Evolutionary conservation across 2,329 filamentous ascomycete species (phyloP).

Genomic region (Alternaria ventricosa): DNA sequence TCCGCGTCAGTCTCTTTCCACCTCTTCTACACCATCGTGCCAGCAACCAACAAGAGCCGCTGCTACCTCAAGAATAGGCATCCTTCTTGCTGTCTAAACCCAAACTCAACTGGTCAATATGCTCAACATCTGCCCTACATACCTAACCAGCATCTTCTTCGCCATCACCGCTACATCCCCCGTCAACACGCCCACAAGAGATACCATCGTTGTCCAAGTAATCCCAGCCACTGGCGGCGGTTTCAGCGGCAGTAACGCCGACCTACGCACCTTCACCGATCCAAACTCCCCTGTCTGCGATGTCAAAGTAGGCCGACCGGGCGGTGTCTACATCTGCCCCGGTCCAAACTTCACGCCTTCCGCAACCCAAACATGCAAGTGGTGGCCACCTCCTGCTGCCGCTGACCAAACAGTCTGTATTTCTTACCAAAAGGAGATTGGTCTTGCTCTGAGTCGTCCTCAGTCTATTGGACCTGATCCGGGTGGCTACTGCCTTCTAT

Average conservation of each 20-base stretch:
- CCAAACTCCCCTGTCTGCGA: neutral
- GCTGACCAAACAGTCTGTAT: neutral
- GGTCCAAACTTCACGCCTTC: neutral
- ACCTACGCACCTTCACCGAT: neutral
- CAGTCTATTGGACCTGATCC: neutral
- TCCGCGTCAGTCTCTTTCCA: neutral
- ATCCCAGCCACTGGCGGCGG: neutral
- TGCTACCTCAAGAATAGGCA: neutral
- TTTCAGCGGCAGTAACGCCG: neutral
- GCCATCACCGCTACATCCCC: neutral
- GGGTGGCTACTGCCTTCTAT: neutral
- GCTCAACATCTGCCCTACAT: neutral
- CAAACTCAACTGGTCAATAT: neutral
- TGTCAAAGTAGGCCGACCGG: neutral
- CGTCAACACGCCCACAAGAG: neutral
- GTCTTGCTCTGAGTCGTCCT: neutral
- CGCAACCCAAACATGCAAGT: neutral
- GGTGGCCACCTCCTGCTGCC: neutral
- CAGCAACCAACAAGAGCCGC: neutral
- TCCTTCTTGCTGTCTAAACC: neutral
- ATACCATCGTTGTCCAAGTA: neutral
- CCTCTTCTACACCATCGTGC: neutral
- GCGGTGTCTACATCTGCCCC: constrained; percentile 1
- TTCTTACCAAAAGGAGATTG: neutral
- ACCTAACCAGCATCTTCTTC: neutral